Conservation (phyloP, 225 moss, liverwort and hornwort genomes). For the Marchantia polymorpha region DNA sequence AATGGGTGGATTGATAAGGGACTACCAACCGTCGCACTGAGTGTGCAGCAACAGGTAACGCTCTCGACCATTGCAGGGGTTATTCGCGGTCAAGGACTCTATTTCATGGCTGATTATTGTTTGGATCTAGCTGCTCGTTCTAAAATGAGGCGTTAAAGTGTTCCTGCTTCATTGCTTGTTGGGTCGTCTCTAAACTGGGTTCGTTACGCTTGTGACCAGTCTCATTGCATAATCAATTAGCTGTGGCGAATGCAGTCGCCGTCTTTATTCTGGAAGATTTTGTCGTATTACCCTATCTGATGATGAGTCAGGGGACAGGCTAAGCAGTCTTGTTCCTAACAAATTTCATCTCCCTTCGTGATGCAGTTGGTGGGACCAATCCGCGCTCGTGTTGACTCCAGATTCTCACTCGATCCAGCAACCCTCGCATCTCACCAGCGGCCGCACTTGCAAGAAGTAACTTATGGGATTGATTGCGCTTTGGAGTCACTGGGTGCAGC, state of each 20-base stretch:
- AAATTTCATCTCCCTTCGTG: neutral
- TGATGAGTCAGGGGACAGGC: no score
- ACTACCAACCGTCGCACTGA: slow-evolving; percentile 56
- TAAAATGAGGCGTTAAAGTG: no score
- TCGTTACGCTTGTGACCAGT: neutral
- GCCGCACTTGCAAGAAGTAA: slow-evolving; percentile 66
- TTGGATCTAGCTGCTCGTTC: no score
- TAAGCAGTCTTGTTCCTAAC: neutral
- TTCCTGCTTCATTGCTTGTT: no score
- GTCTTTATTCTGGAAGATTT: no score
- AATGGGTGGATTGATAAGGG: slow-evolving; percentile 30
- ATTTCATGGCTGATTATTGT: neutral
- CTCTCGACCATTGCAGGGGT: neutral
- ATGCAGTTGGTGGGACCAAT: slow-evolving; percentile 72
- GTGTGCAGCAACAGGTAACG: slow-evolving; percentile 78
- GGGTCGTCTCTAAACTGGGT: no score
- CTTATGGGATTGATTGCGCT: slow-evolving; percentile 75
- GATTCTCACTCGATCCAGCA: slow-evolving; percentile 54
- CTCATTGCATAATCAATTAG: neutral
- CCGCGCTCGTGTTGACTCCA: slow-evolving; percentile 71
- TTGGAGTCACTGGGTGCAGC: slow-evolving; percentile 66
- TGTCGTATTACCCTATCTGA: no score
- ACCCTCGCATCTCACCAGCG: slow-evolving; percentile 32
- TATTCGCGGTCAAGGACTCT: neutral
- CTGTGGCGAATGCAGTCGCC: neutral